These are phyloP conservation scores for Saururus chinensis DNA, from an alignment of 164 flowering plant species.

Conservation along the genomic window DNA sequence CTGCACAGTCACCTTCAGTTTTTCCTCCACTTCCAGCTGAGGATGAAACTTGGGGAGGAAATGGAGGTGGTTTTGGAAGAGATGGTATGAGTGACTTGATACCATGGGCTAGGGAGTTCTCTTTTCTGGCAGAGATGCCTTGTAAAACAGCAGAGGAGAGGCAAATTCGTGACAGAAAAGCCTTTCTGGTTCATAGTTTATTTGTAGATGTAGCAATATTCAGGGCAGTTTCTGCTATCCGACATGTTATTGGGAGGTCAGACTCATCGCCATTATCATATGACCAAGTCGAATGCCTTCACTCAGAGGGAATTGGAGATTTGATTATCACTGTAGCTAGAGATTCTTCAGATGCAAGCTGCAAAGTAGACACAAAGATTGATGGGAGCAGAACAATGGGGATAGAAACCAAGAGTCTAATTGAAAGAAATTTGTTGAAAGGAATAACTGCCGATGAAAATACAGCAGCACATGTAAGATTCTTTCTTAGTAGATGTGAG, in stretches of 20 bases:
- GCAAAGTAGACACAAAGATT: conserved; percentile 83
- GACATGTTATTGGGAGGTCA: conserved; percentile 37
- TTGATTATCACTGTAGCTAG: conserved; percentile 49
- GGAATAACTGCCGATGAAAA: conserved; percentile 99
- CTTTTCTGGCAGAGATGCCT: conserved; percentile 77
- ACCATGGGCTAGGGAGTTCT: conserved; percentile 80
- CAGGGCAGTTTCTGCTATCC: conserved; percentile 59
- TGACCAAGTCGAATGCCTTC: conserved; percentile 18
- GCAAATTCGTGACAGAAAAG: conserved; percentile 83
- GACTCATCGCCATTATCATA: conserved; percentile 12
- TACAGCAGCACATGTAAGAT: conserved; percentile 94
- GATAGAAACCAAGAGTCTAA: conserved; percentile 30
- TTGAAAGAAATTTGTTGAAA: conserved; percentile 74
- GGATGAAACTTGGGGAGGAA: conserved; percentile 92
- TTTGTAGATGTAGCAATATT: conserved; percentile 94
- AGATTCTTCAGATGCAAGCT: conserved; percentile 71
- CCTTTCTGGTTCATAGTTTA: conserved; percentile 87
- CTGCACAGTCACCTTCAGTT: conserved; percentile 50
- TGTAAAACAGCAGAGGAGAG: conserved; percentile 94
- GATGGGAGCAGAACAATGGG: conserved; percentile 75
- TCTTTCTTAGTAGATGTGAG: background rate
- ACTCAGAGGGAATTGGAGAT: conserved; percentile 63
- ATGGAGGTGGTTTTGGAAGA: conserved; percentile 93
- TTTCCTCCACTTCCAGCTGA: conserved; percentile 84
- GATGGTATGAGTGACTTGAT: conserved; percentile 67